These are phyloP conservation scores for Lasiosphaeris hirsuta DNA, from an alignment of 495 filamentous ascomycete genomes.

Conservation along the genomic window DNA sequence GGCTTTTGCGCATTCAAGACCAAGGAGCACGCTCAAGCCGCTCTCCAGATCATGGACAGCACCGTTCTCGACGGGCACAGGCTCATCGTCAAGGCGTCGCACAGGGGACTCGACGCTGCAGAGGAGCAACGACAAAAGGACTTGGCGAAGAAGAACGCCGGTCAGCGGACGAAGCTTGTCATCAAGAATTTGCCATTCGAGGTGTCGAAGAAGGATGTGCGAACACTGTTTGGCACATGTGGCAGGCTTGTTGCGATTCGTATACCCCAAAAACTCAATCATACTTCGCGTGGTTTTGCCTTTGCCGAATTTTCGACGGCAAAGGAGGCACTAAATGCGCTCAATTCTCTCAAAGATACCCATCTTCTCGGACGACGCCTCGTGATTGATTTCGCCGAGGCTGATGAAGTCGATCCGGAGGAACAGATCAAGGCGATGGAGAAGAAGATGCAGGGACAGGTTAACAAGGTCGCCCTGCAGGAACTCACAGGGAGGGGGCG, in stretches of 20 bases:
- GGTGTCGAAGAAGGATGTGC: conserved; percentile 85
- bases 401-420: conserved; percentile 84
- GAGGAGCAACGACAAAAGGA: conserved; percentile 81
- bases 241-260: conserved; percentile 89
- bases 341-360: conserved; percentile 85
- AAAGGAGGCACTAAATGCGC: conserved; percentile 88
- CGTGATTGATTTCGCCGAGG: conserved; percentile 84
- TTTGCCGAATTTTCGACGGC: conserved; percentile 95
- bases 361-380: conserved; percentile 87
- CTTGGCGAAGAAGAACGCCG: conserved; percentile 68
- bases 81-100: conserved; percentile 75
- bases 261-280: conserved; percentile 91
- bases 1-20: conserved; percentile 88
- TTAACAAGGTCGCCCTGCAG: conserved; percentile 82
- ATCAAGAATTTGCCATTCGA: conserved; percentile 99
- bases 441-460: conserved; percentile 84
- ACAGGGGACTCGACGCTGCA: conserved; percentile 80
- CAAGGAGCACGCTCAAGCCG: conserved; percentile 72
- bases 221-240: conserved; percentile 79
- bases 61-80: conserved; percentile 81
- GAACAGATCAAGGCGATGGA: conserved; percentile 95
- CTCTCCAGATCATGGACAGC: conserved; percentile 79
- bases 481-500: conserved; percentile 76
- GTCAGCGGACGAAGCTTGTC: conserved; percentile 82
- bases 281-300: conserved; percentile 82